Percentiles rank a stretch among this genome's conserved stretches.
Evolutionary conservation across 1,284 basidiomycete genomes (phyloP).

Genomic region (Ustilago esculenta): DNA sequence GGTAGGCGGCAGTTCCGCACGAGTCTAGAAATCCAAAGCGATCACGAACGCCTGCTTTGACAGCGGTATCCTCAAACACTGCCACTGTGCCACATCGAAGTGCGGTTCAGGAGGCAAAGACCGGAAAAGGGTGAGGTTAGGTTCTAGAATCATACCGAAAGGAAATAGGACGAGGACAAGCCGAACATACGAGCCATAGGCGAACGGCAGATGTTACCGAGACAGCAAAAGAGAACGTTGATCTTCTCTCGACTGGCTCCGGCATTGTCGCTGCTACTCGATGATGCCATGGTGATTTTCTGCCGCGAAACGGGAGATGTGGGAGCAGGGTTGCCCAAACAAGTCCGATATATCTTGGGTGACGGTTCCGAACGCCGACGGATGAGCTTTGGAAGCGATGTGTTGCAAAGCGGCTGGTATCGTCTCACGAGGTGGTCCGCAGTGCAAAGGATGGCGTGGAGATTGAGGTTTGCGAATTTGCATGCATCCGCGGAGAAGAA

Average conservation of each 20-base stretch:
- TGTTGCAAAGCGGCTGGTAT: no score
- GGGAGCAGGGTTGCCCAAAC: no score
- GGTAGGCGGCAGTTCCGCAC: conserved; percentile 61
- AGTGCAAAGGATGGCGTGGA: no score
- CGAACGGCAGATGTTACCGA: conserved; percentile 64
- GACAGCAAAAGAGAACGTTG: conserved; percentile 62
- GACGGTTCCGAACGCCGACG: no score
- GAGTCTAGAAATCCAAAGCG: conserved; percentile 58
- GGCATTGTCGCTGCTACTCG: background rate
- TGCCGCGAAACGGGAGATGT: no score
- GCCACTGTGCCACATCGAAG: conserved; percentile 43
- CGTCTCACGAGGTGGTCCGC: no score
- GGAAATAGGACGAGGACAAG: background rate
- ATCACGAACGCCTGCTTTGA: conserved; percentile 28
- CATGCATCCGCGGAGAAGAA: no score
- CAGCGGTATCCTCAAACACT: conserved; percentile 53
- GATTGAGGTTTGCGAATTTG: no score
- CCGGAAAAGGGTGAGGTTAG: no score
- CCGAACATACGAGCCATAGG: conserved; percentile 52
- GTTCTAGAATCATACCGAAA: no score
- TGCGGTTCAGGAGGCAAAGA: background rate
- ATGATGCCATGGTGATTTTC: conserved; percentile 10
- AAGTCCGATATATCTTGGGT: no score
- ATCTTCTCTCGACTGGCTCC: conserved; percentile 26
- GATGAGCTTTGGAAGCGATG: no score